Evolutionary conservation across 805 yeast species (phyloP).

Genomic region (Cyberlindnera samutprakarnensis): DNA sequence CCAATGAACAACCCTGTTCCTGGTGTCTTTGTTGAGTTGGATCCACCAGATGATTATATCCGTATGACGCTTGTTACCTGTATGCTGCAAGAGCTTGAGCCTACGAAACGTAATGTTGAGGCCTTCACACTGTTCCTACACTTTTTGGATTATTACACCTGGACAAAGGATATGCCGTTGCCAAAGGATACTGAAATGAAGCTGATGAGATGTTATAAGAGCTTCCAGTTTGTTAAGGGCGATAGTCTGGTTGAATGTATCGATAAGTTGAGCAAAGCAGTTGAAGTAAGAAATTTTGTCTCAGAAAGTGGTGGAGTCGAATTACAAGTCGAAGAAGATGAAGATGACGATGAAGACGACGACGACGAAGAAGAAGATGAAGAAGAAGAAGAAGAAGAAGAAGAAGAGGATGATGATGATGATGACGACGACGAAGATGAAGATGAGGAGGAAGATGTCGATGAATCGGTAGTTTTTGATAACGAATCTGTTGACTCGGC

Average conservation of each 20-base stretch:
- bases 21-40: slow-evolving; percentile 35
- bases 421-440: slow-evolving; percentile 22
- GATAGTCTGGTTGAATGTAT: slow-evolving; percentile 36
- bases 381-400: slow-evolving; percentile 22
- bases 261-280: slow-evolving; percentile 27
- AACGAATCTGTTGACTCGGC: background rate
- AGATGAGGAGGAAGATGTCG: slow-evolving; percentile 10
- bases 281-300: slow-evolving; percentile 10
- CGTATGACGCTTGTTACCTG: slow-evolving; percentile 51
- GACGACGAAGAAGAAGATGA: slow-evolving; percentile 21
- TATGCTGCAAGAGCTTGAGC: slow-evolving; percentile 29
- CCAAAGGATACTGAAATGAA: slow-evolving; percentile 57
- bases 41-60: slow-evolving; percentile 62
- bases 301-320: slow-evolving; percentile 10
- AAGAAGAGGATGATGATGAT: slow-evolving; percentile 20
- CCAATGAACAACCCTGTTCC: slow-evolving; percentile 48
- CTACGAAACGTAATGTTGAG: slow-evolving; percentile 10
- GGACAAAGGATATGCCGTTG: slow-evolving; percentile 51
- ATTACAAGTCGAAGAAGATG: slow-evolving; percentile 9
- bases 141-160: slow-evolving; percentile 65
- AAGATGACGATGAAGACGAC: slow-evolving; percentile 16
- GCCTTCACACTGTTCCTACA: slow-evolving; percentile 37
- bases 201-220: slow-evolving; percentile 36
- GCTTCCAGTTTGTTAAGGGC: slow-evolving; percentile 30
- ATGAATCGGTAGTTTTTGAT: too few species aligned